Conservation (phyloP, 805 yeast species). For the Blastobotrys americana region DNA sequence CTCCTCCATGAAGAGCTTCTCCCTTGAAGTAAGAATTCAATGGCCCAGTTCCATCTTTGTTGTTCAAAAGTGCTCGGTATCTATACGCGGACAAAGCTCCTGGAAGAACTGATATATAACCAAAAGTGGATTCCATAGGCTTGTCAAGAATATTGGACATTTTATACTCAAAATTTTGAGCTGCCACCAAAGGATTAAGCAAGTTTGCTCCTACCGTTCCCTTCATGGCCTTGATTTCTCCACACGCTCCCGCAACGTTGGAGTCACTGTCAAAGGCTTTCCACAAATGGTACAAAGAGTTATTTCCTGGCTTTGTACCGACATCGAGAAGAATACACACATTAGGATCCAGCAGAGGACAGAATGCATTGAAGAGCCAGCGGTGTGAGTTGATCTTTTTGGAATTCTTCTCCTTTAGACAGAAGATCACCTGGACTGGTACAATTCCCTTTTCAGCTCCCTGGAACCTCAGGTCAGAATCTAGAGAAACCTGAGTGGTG, state of each 20-base stretch:
- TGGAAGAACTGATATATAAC: slow-evolving; percentile 88
- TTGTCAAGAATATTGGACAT: slow-evolving; percentile 95
- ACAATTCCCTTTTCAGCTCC: slow-evolving; percentile 86
- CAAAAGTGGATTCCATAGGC: slow-evolving; percentile 87
- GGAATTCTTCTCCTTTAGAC: slow-evolving; percentile 85
- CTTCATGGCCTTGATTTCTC: slow-evolving; percentile 92
- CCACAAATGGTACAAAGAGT: slow-evolving; percentile 91
- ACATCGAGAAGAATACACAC: slow-evolving; percentile 87
- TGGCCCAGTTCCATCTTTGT: slow-evolving; percentile 90
- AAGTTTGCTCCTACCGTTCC: slow-evolving; percentile 81
- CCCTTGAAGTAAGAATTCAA: slow-evolving; percentile 84
- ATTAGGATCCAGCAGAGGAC: slow-evolving; percentile 87
- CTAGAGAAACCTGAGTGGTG: slow-evolving; percentile 90
- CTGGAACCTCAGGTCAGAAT: slow-evolving; percentile 79
- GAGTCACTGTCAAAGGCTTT: slow-evolving; percentile 95
- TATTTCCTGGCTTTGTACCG: slow-evolving; percentile 91
- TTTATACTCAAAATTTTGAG: slow-evolving; percentile 93
- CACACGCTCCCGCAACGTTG: slow-evolving; percentile 98
- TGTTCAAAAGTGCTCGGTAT: slow-evolving; percentile 76
- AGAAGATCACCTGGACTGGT: slow-evolving; percentile 90
- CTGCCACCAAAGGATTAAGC: slow-evolving; percentile 86
- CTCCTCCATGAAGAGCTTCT: slow-evolving; percentile 52
- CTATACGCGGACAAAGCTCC: slow-evolving; percentile 96
- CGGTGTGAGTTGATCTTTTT: slow-evolving; percentile 96
- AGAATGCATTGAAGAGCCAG: slow-evolving; percentile 93